These are phyloP conservation scores for Dovyalis caffra DNA, from an alignment of 345 rosid species.

Conservation along the genomic window DNA sequence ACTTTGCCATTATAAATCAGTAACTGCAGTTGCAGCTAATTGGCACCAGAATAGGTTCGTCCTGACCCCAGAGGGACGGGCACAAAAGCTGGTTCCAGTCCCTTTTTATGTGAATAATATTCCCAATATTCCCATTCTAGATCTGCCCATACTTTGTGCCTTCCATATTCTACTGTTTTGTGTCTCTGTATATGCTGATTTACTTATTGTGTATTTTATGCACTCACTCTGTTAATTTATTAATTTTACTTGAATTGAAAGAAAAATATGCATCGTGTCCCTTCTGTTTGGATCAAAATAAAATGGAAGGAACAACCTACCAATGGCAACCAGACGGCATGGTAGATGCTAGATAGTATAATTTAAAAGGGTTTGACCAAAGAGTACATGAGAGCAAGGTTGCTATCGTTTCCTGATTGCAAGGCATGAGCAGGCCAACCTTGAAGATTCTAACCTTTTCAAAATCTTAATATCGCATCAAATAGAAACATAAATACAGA, in stretches of 20 bases:
- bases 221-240: not conserved
- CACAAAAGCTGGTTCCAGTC: not conserved
- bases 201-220: not conserved
- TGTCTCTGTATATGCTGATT: not conserved
- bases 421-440: not conserved
- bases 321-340: not conserved
- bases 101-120: not conserved
- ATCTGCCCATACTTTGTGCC: constrained; percentile 12
- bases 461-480: no score
- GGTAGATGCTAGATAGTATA: no score
- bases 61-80: no score
- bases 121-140: constrained; percentile 4
- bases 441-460: no score
- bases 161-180: not conserved
- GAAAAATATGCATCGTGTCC: not conserved
- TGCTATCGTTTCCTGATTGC: not conserved
- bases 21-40: not conserved
- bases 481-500: no score
- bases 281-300: not conserved
- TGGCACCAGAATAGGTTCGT: no score
- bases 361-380: not conserved
- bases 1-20: not conserved
- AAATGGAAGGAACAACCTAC: not conserved
- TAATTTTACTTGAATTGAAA: not conserved
- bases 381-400: not conserved